Evolutionary conservation across 208 protist genomes (phyloP).

Genomic region (Naegleria lovaniensis): DNA sequence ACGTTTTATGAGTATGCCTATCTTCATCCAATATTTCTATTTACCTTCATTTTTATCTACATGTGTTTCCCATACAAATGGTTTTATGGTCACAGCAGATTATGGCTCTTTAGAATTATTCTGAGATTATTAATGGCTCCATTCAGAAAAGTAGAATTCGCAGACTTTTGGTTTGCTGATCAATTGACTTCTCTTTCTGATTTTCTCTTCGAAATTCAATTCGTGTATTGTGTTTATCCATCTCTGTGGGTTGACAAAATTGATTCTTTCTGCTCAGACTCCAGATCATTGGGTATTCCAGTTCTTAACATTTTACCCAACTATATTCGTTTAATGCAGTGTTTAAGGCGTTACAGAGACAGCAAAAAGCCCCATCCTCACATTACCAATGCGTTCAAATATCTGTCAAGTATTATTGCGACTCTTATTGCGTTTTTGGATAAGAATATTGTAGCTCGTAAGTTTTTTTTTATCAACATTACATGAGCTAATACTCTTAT

Average conservation of each 20-base stretch:
- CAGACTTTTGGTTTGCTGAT: constrained; percentile 53
- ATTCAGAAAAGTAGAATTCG: constrained; percentile 43
- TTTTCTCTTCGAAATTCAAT: constrained; percentile 44
- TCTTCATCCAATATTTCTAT: constrained; percentile 32
- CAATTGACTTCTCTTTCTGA: constrained; percentile 42
- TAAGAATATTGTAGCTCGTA: not conserved
- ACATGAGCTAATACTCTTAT: not conserved
- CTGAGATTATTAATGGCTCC: constrained; percentile 39
- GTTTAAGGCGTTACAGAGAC: constrained; percentile 47
- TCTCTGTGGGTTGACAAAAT: not conserved
- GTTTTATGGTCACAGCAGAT: constrained; percentile 31
- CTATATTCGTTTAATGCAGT: constrained; percentile 47
- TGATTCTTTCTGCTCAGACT: not conserved
- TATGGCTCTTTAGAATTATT: constrained; percentile 34
- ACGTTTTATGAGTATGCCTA: constrained; percentile 29
- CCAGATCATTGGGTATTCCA: constrained; percentile 23
- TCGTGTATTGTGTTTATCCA: constrained; percentile 45
- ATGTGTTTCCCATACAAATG: constrained; percentile 27
- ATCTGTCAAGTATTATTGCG: constrained; percentile 42
- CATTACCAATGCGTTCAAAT: constrained; percentile 49
- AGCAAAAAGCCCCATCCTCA: constrained; percentile 34
- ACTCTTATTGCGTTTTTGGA: constrained; percentile 31
- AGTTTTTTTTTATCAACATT: not conserved
- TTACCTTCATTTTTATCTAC: constrained; percentile 26
- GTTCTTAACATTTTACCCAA: constrained; percentile 36